phyloP scores from a whole-genome alignment of 148 eudicot species.

The Limonium bicolor region DNA sequence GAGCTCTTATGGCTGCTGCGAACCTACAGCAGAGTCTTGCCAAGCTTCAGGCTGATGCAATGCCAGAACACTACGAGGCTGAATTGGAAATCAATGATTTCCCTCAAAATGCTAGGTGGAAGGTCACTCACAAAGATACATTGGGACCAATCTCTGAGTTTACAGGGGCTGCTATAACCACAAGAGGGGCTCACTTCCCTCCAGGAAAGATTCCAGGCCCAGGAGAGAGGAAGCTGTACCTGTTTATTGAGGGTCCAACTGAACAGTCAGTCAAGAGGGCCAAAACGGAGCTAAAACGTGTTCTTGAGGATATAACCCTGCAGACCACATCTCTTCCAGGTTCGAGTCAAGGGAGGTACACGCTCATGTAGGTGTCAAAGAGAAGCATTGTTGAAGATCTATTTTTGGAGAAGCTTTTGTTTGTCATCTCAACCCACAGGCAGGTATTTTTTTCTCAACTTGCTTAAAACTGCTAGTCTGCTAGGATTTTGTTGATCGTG shows the following conservation, averaged over 20 bases:
- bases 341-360: conserved; percentile 65
- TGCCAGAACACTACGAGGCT: conserved; percentile 78
- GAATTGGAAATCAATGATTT: conserved; percentile 80
- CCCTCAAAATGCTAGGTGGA: conserved; percentile 88
- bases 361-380: too few relatives aligned
- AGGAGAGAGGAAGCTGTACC: conserved; percentile 57
- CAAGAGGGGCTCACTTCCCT: conserved; percentile 56
- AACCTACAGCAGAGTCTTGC: conserved; percentile 55
- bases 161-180: conserved; percentile 81
- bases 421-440: too few relatives aligned
- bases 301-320: conserved; percentile 59
- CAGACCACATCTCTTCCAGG: conserved; percentile 70
- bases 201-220: conserved; percentile 52
- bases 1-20: conserved; percentile 47
- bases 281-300: conserved; percentile 55
- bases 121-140: conserved; percentile 82
- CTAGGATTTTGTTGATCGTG: too few relatives aligned
- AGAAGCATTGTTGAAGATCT: too few relatives aligned
- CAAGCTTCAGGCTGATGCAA: conserved; percentile 62
- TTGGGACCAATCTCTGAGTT: conserved; percentile 71
- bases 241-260: conserved; percentile 71
- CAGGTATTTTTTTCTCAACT: too few relatives aligned
- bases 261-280: conserved; percentile 79
- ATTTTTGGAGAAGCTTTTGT: too few relatives aligned
- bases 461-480: too few relatives aligned